These are phyloP conservation scores for Coemansia sp. DNA, from an alignment of 192 early-diverging fungal genomes.

Conservation along the genomic window DNA sequence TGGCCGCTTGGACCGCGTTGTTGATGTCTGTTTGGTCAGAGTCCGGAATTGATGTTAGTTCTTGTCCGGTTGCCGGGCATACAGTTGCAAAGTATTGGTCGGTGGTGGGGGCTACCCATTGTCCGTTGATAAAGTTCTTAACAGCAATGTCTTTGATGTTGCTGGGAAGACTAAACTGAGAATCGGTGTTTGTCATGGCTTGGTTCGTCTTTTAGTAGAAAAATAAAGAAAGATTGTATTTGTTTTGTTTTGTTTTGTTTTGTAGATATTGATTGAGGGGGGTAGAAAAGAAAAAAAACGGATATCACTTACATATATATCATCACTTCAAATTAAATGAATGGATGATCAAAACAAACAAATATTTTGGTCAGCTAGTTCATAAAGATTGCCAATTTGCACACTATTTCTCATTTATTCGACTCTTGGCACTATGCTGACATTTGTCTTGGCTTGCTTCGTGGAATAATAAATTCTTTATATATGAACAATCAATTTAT, in stretches of 20 bases:
- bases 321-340: too few relatives aligned
- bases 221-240: too few relatives aligned
- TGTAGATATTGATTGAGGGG: not conserved
- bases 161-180: conserved; percentile 1
- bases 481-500: too few relatives aligned
- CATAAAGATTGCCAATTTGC: too few relatives aligned
- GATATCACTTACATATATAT: too few relatives aligned
- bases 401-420: too few relatives aligned
- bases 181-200: not conserved
- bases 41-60: conserved; percentile 63
- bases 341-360: too few relatives aligned
- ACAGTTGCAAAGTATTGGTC: conserved; percentile 59
- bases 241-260: not conserved
- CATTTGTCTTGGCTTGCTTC: too few relatives aligned
- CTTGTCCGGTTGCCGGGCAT: conserved; percentile 71
- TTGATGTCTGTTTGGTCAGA: conserved; percentile 65
- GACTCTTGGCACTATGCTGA: too few relatives aligned
- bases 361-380: too few relatives aligned
- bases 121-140: conserved; percentile 73
- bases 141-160: conserved; percentile 29
- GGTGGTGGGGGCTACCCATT: conserved; percentile 59
- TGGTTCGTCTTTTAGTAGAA: not conserved
- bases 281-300: too few relatives aligned
- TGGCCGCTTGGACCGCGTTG: conserved; percentile 68
- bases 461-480: too few relatives aligned